Conservation (phyloP, 768 basidiomycete genomes). For the Tephrocybe sp. region DNA sequence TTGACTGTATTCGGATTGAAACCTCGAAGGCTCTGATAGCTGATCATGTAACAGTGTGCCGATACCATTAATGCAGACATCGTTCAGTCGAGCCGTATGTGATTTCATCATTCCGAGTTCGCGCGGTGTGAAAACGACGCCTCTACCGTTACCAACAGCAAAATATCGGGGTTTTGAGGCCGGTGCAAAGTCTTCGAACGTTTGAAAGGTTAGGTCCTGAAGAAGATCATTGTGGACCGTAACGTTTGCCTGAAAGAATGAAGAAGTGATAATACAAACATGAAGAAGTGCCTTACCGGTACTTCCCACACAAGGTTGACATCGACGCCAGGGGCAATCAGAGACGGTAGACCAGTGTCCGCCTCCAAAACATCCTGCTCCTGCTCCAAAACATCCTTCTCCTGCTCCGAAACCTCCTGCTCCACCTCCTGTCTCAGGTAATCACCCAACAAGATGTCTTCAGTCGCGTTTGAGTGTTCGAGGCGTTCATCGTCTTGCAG, state of each 20-base stretch:
- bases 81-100: constrained; percentile 17
- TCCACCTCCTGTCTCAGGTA: too few relatives aligned
- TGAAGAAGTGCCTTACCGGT: neutral
- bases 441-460: too few relatives aligned
- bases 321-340: too few relatives aligned
- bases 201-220: constrained; percentile 1
- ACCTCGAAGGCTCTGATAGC: neutral
- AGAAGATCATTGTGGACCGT: constrained; percentile 11
- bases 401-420: too few relatives aligned
- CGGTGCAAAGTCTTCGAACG: neutral
- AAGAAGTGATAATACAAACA: neutral
- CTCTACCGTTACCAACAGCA: neutral
- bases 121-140: neutral
- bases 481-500: too few relatives aligned
- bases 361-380: too few relatives aligned
- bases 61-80: constrained; percentile 24
- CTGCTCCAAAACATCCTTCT: too few relatives aligned
- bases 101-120: neutral
- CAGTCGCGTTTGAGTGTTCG: too few relatives aligned
- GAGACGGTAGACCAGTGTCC: too few relatives aligned
- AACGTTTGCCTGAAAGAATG: constrained; percentile 12
- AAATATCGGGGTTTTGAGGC: neutral
- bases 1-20: neutral
- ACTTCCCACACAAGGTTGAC: neutral
- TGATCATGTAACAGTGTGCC: constrained; percentile 15